Percentiles rank a stretch among this genome's conserved stretches.
These are phyloP conservation scores for Blyttiomyces sp. DNA, from an alignment of 371 early-diverging fungal species.

Conservation along the genomic window DNA sequence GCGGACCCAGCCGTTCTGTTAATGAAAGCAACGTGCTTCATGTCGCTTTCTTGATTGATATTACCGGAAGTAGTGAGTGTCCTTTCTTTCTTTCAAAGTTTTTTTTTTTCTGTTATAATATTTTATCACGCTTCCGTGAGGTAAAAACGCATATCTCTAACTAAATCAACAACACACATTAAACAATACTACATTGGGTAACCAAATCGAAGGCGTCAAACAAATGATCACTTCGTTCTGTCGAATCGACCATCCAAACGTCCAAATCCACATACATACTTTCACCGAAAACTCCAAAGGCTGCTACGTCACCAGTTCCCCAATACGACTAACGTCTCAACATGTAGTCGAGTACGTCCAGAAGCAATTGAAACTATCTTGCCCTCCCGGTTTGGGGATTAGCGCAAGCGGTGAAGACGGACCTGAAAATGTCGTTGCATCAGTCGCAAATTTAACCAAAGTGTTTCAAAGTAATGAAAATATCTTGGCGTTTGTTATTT, in stretches of 20 bases:
- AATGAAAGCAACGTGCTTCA: conserved; percentile 3
- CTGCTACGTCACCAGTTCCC: conserved; percentile 7
- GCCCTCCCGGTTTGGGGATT: conserved; percentile 1
- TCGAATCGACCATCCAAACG: not conserved
- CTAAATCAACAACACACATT: not conserved
- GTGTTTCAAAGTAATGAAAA: conserved; percentile 1
- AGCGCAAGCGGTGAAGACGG: conserved; percentile 9
- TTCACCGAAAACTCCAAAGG: conserved; percentile 7
- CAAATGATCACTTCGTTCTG: conserved; percentile 10
- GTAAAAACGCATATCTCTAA: not conserved
- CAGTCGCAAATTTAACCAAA: not conserved
- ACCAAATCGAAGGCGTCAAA: conserved; percentile 17
- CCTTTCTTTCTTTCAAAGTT: not conserved
- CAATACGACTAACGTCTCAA: not conserved
- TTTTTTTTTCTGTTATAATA: not conserved
- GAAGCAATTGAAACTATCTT: not conserved
- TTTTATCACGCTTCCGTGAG: no score
- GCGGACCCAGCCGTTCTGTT: no score
- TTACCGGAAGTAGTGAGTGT: conserved; percentile 14
- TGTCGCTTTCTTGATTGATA: conserved; percentile 15
- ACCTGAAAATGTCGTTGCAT: conserved; percentile 20
- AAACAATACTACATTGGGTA: conserved; percentile 1
- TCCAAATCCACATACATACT: conserved; percentile 9
- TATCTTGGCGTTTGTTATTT: conserved; percentile 14
- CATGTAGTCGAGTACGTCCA: conserved; percentile 6